Evolutionary conservation across 768 basidiomycete genomes (phyloP), one percentile per base, ranked within the genome.

Genomic region (Xerocomellus amylosporus): DNA sequence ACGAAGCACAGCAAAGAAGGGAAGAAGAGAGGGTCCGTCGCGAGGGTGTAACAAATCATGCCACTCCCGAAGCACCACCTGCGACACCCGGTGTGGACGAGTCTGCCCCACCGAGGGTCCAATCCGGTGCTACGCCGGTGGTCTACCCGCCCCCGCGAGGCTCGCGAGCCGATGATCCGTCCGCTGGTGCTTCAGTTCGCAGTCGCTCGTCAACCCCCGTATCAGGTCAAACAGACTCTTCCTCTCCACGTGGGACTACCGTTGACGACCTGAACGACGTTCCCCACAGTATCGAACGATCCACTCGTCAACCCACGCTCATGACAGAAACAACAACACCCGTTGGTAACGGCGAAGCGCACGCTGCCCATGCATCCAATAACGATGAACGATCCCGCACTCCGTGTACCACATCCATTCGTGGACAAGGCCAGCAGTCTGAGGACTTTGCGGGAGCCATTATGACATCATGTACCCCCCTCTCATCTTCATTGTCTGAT

Each of bases 1-100:
- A 98, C 64, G 95, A 98, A 72, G 93, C 93, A 64, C 90, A 93
- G 51, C 92, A 93, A 67, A 80, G 84, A 63, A 85, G 83, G 65
- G 83, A 90, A 53, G 87, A 84, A 63, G 83, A 88, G 69, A 85
- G 81, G 71, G 80, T 73, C 64, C 84, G 82, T 71, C 76, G 75
- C 46, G 77, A 76, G 41, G 74, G 70, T 30, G 71, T 69, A 40
- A 70, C 67, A 33, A 72, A 71, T 5, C 72, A 73, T 54, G 75
- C 70, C 51, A 69, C 71, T 31, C 64, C 64, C 30, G 63, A 63
- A 36, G 68, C 64, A 26, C 45, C 56, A 17, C 40, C 58, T 31
- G 26, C 39, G 19, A 50, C 58, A 39, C 38, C 56, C 9, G 14
- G 43, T 3, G 33, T 19, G 14, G 60, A 54, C 38, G 54, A 53